Conservation (phyloP, 2,329 filamentous ascomycete genomes). For the Mollisia scopiformis region DNA sequence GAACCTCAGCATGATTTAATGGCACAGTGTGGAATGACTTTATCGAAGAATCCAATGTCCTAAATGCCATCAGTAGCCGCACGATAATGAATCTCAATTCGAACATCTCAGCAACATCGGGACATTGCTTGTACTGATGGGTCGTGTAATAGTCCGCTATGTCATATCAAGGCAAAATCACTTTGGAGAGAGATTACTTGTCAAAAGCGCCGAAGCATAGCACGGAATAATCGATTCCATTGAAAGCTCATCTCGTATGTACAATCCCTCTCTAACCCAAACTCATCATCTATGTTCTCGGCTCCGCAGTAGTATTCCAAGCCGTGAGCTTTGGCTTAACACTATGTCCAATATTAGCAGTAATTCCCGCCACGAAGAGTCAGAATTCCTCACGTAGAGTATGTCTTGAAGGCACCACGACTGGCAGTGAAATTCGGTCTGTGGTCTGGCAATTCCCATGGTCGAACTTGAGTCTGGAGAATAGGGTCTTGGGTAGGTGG, state of each 20-base stretch:
- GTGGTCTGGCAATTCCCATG: constrained; percentile 76
- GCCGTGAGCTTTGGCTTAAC: constrained; percentile 55
- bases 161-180: too few relatives aligned
- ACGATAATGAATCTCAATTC: too few relatives aligned
- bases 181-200: too few relatives aligned
- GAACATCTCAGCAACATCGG: too few relatives aligned
- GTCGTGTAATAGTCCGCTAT: too few relatives aligned
- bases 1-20: too few relatives aligned
- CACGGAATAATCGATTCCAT: constrained; percentile 1
- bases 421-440: constrained; percentile 75
- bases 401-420: constrained; percentile 85
- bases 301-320: constrained; percentile 51
- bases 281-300: constrained; percentile 25
- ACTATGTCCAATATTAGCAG: constrained; percentile 38
- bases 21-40: too few relatives aligned
- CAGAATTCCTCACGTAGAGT: constrained; percentile 78
- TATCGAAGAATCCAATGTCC: too few relatives aligned
- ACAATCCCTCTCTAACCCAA: constrained; percentile 17
- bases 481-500: constrained; percentile 78
- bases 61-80: too few relatives aligned
- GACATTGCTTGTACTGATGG: too few relatives aligned
- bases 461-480: constrained; percentile 65
- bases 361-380: not conserved
- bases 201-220: too few relatives aligned
- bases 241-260: constrained; percentile 27